These are phyloP conservation scores for Rhodotorula sp. DNA, from an alignment of 1,284 basidiomycete genomes.

Conservation along the genomic window DNA sequence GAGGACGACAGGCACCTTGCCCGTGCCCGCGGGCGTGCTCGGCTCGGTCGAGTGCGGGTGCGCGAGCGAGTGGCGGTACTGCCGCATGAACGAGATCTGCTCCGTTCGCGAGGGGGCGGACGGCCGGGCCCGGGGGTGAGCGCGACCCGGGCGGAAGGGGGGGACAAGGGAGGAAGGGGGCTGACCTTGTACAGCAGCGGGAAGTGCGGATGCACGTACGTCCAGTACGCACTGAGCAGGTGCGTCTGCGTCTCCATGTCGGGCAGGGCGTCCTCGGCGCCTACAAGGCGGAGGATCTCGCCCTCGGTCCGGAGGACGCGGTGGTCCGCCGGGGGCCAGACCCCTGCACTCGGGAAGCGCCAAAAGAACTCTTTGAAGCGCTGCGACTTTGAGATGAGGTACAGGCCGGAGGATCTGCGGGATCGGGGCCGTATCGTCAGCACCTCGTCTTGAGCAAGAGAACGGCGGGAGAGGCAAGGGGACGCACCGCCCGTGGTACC, in stretches of 20 bases:
- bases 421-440: no score
- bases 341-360: slow-evolving; percentile 73
- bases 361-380: slow-evolving; percentile 77
- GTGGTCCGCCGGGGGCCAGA: slow-evolving; percentile 68
- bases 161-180: neutral
- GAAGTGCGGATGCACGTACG: slow-evolving; percentile 67
- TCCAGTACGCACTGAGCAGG: slow-evolving; percentile 72
- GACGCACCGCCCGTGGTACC: slow-evolving; percentile 47
- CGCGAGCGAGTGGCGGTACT: slow-evolving; percentile 53
- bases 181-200: slow-evolving; percentile 43
- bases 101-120: no score
- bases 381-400: slow-evolving; percentile 67
- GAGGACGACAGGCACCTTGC: slow-evolving; percentile 63
- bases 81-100: slow-evolving; percentile 61
- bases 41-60: slow-evolving; percentile 42
- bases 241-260: slow-evolving; percentile 61
- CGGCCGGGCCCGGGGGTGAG: slow-evolving; percentile 59
- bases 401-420: slow-evolving; percentile 70
- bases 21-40: slow-evolving; percentile 44
- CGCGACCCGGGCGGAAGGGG: slow-evolving; percentile 5
- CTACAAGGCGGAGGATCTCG: slow-evolving; percentile 51
- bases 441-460: neutral
- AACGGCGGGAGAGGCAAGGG: no score
- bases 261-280: slow-evolving; percentile 53
- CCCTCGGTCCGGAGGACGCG: slow-evolving; percentile 50